Evolutionary conservation across 2,329 filamentous ascomycete genomes (phyloP), one percentile per base, ranked within the genome.

Genomic region (Fusarium austroafricanum): DNA sequence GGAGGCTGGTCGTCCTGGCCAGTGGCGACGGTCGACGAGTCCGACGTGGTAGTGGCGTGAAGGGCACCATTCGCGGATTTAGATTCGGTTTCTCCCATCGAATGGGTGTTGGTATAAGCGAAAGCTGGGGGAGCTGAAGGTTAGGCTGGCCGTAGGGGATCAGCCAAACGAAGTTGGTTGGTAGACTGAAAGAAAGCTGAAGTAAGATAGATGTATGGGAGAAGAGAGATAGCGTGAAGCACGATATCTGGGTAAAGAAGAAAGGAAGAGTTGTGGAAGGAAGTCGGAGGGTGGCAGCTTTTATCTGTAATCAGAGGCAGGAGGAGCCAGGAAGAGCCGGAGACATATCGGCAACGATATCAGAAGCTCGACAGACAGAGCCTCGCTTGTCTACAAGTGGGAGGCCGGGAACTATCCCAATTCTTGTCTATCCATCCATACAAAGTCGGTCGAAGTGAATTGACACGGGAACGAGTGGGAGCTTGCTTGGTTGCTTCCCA

Each of bases 21-120:
- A 44, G 75, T 65, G 68, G 74, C 61, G 71, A 71, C 54, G 71
- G 75, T 73, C 77, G 76, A 75, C 70, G 77, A 78, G 73, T 80
- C 76, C 75, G 78, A 76, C 64, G 75, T 71, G 74, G 75, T 72
- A 74, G 70, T 77, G 78, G 77, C 72, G 76, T 79, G 75, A 75
- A 75, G 65, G 77, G 78, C 79, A 80, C 78, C 79, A 79, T 80
- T 79, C 78, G 78, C 77, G 76, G 76, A 71, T 59, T 72, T 74
- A 60, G 69, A 66, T 67, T 76, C 74, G 74, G 77, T 74, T 78
- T 78, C 78, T 80, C 79, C 78, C 79, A 81, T 81, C 79, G 79
- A 81, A 79, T 70, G 76, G 71, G 68, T 76, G 74, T 78, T 71
- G 73, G 65, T 65, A 42, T 67, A 67, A 67, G 69, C 49, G 60